phyloP scores from a whole-genome alignment of 495 filamentous ascomycete genomes.

The Podospora sp. region DNA sequence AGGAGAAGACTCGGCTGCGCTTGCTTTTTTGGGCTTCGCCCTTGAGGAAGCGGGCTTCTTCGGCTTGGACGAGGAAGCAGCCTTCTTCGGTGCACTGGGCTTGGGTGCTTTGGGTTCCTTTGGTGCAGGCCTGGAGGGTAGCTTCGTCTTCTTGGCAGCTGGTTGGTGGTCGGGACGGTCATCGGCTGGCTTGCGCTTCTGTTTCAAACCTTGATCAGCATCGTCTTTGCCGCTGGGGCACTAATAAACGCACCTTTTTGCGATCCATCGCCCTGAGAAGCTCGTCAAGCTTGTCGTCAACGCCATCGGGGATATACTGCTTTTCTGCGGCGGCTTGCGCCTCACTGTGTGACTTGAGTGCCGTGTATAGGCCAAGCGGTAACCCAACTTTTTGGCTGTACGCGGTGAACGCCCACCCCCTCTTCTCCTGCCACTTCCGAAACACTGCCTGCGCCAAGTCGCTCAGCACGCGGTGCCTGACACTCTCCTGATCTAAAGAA shows the following conservation, averaged over 20 bases:
- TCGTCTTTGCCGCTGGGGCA: conserved; percentile 1
- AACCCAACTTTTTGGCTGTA: conserved; percentile 81
- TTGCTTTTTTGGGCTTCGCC: conserved; percentile 16
- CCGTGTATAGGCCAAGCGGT: conserved; percentile 73
- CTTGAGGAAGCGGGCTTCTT: conserved; percentile 18
- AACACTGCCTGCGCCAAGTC: conserved; percentile 86
- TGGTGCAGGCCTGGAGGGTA: conserved; percentile 16
- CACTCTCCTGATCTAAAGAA: conserved; percentile 62
- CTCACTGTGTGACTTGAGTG: conserved; percentile 72
- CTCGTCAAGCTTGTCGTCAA: conserved; percentile 75
- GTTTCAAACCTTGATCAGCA: conserved; percentile 1
- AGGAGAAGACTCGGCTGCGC: conserved; percentile 34
- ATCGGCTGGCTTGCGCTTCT: conserved; percentile 54
- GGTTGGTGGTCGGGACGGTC: conserved; percentile 43
- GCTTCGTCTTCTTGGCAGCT: conserved; percentile 36
- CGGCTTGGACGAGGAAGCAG: not conserved
- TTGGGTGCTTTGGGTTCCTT: conserved; percentile 40
- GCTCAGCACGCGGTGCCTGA: conserved; percentile 81
- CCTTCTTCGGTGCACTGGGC: conserved; percentile 26
- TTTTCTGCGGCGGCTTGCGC: conserved; percentile 83
- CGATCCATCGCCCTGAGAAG: conserved; percentile 57
- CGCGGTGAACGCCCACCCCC: conserved; percentile 76
- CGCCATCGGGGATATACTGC: conserved; percentile 77
- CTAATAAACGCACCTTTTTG: conserved; percentile 50
- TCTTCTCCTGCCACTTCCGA: conserved; percentile 76